phyloP scores from a whole-genome alignment of 2,329 filamentous ascomycete genomes.

The Graphilbum fragrans region DNA sequence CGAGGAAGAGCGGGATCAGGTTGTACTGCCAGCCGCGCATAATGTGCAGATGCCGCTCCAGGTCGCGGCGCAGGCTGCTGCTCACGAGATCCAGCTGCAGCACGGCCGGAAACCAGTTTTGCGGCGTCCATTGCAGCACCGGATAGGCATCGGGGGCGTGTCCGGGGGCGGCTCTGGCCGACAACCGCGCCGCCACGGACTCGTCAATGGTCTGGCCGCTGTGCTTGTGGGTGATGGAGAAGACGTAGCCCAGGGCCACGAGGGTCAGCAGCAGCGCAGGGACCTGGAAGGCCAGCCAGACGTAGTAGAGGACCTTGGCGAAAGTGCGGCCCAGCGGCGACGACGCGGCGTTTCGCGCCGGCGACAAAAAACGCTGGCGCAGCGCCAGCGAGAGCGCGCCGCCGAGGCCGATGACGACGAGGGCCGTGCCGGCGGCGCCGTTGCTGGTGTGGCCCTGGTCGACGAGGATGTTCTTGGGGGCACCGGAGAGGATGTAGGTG shows the following conservation, averaged over 20 bases:
- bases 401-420: conserved; percentile 21
- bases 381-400: conserved; percentile 18
- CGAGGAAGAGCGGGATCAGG: conserved; percentile 17
- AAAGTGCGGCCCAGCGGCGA: neutral
- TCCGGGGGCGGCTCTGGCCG: conserved; percentile 4
- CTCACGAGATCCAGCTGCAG: conserved; percentile 16
- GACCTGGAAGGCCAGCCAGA: conserved; percentile 21
- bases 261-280: conserved; percentile 23
- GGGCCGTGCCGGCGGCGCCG: conserved; percentile 24
- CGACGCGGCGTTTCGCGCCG: neutral
- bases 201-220: conserved; percentile 19
- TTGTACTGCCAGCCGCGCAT: conserved; percentile 26
- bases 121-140: conserved; percentile 22
- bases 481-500: conserved; percentile 16
- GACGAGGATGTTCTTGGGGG: conserved; percentile 20
- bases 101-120: conserved; percentile 24
- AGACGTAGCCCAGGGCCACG: conserved; percentile 23
- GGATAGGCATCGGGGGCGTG: conserved; percentile 14
- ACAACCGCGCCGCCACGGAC: conserved; percentile 10
- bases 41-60: conserved; percentile 15
- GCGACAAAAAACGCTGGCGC: neutral
- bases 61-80: conserved; percentile 11
- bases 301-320: conserved; percentile 15
- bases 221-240: conserved; percentile 18
- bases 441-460: conserved; percentile 29